Base-by-base conservation (phyloP, 2,329 filamentous ascomycete genomes). In the Colletotrichum lupini region DNA sequence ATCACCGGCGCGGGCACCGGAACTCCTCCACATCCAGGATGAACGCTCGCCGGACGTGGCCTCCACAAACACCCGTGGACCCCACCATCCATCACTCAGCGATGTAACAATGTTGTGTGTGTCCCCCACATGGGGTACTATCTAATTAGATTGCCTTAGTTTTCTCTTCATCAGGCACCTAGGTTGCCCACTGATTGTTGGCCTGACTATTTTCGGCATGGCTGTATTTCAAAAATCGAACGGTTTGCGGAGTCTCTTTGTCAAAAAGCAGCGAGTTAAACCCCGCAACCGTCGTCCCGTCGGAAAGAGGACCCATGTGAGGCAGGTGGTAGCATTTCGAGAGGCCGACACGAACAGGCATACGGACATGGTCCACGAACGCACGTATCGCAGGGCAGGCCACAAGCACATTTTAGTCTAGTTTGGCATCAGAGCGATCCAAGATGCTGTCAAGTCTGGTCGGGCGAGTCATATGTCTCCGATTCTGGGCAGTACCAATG, bases 1-100 rank as follows among this genome's bases (percentile, higher is more conserved):
- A 35, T 30, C 37, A 53, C 26, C 49, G n/a, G 62, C 30, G 28
- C 24, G 46, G 49, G 32, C 28, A 46, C 37, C 67, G 63, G 32
- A 60, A 37, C 14, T 11, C 69, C 66, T 69, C 70, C 70, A 69
- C 59, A 49, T 63, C 42, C 7, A 57, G 26, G 19, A 56, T 22
- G 19, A 26, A 26, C 22, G 16, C 19, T 35, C 9, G 52, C 53
- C 66, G 30, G 59, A 55, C 26, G 55, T 59, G 32, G 22, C 59
- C 53, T 73, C 66, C 68, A 68, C 68, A 60, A 49, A 57, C 67
- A 64, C 49, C 66, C 61, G 61, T 37, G 28, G 19, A 55, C 55
- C 61, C 70, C 66, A 53, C 59, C 42, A 22, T 46, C 42, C 59
- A 52, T 24, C 42, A 57, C 53, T 14, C 58, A 19, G 35, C 37